A percentile compares a stretch with the other conserved stretches of the same genome.
These are phyloP conservation scores for Psilocybe sp. DNA, from an alignment of 768 basidiomycete genomes.

Conservation along the genomic window DNA sequence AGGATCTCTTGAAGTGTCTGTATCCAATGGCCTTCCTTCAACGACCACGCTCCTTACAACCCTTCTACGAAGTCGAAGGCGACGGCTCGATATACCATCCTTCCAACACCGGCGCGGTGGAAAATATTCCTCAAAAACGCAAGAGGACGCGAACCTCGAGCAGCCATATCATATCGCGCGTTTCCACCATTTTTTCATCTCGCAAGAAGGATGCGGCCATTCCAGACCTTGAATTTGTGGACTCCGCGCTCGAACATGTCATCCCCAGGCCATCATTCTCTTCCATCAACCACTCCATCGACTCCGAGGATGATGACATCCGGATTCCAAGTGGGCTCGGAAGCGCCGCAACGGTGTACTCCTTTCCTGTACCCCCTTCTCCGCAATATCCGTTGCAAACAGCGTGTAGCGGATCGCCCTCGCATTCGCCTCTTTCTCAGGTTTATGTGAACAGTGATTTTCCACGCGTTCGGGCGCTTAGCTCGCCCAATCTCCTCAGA, in stretches of 20 bases:
- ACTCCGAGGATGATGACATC: conserved; percentile 36
- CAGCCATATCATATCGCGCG: conserved; percentile 24
- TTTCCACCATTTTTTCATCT: conserved; percentile 27
- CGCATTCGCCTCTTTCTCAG: conserved; percentile 2
- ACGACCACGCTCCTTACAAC: conserved; percentile 12
- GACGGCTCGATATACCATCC: neutral
- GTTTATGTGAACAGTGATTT: conserved; percentile 5
- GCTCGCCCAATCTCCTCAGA: conserved; percentile 35
- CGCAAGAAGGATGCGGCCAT: conserved; percentile 11
- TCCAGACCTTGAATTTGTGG: conserved; percentile 16
- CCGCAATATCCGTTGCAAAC: conserved; percentile 21
- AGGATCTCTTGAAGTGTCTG: no score
- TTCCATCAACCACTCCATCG: conserved; percentile 14
- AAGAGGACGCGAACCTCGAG: conserved; percentile 10
- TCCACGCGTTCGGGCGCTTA: conserved; percentile 28
- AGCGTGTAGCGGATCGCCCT: neutral
- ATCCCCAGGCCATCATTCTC: conserved; percentile 9
- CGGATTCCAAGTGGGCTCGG: conserved; percentile 46
- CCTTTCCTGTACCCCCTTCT: conserved; percentile 35
- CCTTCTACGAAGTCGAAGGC: conserved; percentile 7
- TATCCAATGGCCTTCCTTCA: conserved; percentile 15
- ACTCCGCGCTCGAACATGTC: conserved; percentile 10
- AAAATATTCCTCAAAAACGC: conserved; percentile 20
- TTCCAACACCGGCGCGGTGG: conserved; percentile 16
- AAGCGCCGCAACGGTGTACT: conserved; percentile 32